phyloP scores from a whole-genome alignment of 352 stramenopile species.

The Phytophthora litchii region DNA sequence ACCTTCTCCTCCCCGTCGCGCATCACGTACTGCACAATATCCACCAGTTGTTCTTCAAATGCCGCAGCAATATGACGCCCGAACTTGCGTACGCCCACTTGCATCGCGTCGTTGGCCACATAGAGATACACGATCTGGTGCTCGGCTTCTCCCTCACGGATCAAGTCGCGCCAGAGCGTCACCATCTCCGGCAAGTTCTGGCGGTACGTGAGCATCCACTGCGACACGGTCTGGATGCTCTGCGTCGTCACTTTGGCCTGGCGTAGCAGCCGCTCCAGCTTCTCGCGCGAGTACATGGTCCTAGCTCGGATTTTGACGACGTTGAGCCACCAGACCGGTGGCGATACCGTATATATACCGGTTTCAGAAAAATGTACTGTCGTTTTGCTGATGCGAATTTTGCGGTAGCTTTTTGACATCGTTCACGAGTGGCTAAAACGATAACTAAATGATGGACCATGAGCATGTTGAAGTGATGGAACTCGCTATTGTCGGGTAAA shows the following conservation, averaged over 20 bases:
- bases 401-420: too few species aligned
- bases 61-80: slow-evolving; percentile 67
- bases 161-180: slow-evolving; percentile 55
- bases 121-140: slow-evolving; percentile 88
- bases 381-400: too few species aligned
- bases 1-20: slow-evolving; percentile 72
- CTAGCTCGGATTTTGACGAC: neutral
- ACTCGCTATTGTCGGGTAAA: slow-evolving; percentile 6
- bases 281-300: slow-evolving; percentile 55
- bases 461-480: slow-evolving; percentile 13
- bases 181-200: slow-evolving; percentile 68
- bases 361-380: too few species aligned
- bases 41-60: slow-evolving; percentile 66
- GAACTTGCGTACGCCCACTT: slow-evolving; percentile 83
- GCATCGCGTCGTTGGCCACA: slow-evolving; percentile 87
- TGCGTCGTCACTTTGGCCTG: slow-evolving; percentile 80
- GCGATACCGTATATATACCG: neutral
- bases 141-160: slow-evolving; percentile 52
- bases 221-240: slow-evolving; percentile 82
- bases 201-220: slow-evolving; percentile 78
- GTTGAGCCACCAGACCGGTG: neutral
- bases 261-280: slow-evolving; percentile 69
- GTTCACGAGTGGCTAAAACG: too few species aligned
- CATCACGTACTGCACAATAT: slow-evolving; percentile 75
- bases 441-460: too few species aligned